A percentile compares a stretch with the other conserved stretches of the same genome.
Evolutionary conservation across 495 filamentous ascomycete species (phyloP).

Genomic region (Penicillium cataractarum): DNA sequence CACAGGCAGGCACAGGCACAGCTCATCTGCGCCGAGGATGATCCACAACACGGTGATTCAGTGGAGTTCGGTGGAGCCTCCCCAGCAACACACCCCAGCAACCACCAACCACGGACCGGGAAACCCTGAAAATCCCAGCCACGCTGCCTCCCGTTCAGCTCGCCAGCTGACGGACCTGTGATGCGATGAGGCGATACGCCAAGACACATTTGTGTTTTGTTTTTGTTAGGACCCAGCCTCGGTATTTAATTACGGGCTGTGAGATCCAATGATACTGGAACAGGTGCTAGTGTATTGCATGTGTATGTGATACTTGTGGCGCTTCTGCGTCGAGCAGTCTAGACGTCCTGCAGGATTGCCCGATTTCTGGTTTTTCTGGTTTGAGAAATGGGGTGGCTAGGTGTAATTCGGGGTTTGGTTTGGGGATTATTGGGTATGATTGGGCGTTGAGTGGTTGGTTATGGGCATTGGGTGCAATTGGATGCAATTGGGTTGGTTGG

Average conservation of each 20-base stretch:
- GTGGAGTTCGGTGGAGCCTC: not conserved
- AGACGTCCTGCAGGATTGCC: slow-evolving; percentile 24
- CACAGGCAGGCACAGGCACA: not conserved
- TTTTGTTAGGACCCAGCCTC: slow-evolving; percentile 21
- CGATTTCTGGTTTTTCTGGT: not conserved
- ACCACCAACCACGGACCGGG: not conserved
- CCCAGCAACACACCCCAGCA: slow-evolving; percentile 2
- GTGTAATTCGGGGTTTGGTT: no score
- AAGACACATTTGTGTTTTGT: not conserved
- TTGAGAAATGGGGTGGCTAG: no score
- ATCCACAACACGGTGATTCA: no score
- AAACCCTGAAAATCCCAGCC: slow-evolving; percentile 5
- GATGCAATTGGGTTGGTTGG: not conserved
- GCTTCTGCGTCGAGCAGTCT: slow-evolving; percentile 11
- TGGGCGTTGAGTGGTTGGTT: not conserved
- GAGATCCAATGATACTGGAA: no score
- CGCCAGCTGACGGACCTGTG: not conserved
- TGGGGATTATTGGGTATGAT: not conserved
- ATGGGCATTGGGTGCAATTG: not conserved
- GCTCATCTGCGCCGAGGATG: slow-evolving; percentile 10
- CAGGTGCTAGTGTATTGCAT: not conserved
- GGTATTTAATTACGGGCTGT: no score
- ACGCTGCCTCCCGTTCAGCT: not conserved
- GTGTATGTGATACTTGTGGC: not conserved
- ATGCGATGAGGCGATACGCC: not conserved